Evolutionary conservation across 371 early-diverging fungal genomes (phyloP), one percentile per base, ranked within the genome.

Genomic region (Saksenaea vasiformis): DNA sequence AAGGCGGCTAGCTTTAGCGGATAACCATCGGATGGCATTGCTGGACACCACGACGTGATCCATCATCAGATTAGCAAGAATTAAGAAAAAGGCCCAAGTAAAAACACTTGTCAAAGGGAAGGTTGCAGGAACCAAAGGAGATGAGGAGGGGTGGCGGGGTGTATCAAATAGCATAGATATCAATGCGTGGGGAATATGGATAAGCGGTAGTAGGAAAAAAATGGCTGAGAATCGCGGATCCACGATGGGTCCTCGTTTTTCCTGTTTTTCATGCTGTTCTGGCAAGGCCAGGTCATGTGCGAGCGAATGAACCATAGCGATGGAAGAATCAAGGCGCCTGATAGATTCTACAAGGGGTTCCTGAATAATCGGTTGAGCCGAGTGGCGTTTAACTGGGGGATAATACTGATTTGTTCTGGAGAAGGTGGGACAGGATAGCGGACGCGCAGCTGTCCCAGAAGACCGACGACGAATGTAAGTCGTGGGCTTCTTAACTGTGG

Each of bases 221-320:
- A 60, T 57, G 5, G 67, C 19, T 4, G 51, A 47, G 24, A 47
- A 47, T n/a, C 51, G 51, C 4, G 37, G 27, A 28, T 47, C 26
- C 19, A 47, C 0, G 10, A 22, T 3, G 22, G 22, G 51, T 47
- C 22, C n/a, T n/a, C n/a, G n/a, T n/a, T n/a, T n/a, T n/a, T n/a
- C n/a, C n/a, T n/a, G n/a, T 56, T 59, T 22, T 11, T 47, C 24
- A 3, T 47, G 5, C 22, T 47, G 19, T 22, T 47, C 9, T 5
- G 51, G 10, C 17, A 22, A 35, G 38, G 73, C 82, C 39, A 81
- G 51, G 39, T 81, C 82, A 58, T 75, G 76, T 24, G 82, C 76
- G 22, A 81, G 68, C 0, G 78, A 81, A 31, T 81, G 79, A 0
- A 81, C 76, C 47, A 78, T 27, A 1, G 82, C 82, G 68, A 81